Evolutionary conservation across 2,329 filamentous ascomycete genomes (phyloP), one percentile per base, ranked within the genome.

Genomic region (Hypoxylon sp.): DNA sequence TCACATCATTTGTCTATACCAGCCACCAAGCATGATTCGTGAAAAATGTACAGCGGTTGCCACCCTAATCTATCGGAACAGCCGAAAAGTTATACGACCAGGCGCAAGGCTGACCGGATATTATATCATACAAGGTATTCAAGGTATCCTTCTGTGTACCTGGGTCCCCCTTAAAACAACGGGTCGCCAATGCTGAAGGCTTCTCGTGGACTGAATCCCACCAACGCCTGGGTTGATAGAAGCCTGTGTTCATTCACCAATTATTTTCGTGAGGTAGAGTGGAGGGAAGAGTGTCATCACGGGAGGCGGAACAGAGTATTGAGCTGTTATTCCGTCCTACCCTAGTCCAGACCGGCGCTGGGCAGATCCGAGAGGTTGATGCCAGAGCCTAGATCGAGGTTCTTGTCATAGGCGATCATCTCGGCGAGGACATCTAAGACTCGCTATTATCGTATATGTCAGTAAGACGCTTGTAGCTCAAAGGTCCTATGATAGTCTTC

Each of bases 341-440:
- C 46, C 65, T 87, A 88, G 78, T 88, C 86, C 65, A 88, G 82
- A 69, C 85, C 84, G 60, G 85, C 84, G 72, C 78, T 83, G 68
- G 85, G 84, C 58, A 86, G 82, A 63, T 85, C 83, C 68, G 79
- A 77, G 61, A 85, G 77, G 79, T 83, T 83, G 30, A 70, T 57
- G 48, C 60, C 65, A 58, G 49, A 11, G 60, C 64, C 87, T 69
- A 93, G 85, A 73, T 90, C 87, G 73, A 93, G 83, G 71, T 84
- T 89, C 70, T 91, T 88, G 83, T 98, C 96, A 80, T 94, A 89
- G 71, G 94, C 95, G 77, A 99, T 97, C 93, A 99, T 98, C 84
- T 98, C 93, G 73, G 96, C 96, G 70, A 99, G 90, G 75, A 98
- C 91, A 81, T 99, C 95, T 75, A 99, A 90, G 75, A 98, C 93